Conservation (phyloP, 1,139 yeast genomes). For the Nadsonia starkeyi-henricii region DNA sequence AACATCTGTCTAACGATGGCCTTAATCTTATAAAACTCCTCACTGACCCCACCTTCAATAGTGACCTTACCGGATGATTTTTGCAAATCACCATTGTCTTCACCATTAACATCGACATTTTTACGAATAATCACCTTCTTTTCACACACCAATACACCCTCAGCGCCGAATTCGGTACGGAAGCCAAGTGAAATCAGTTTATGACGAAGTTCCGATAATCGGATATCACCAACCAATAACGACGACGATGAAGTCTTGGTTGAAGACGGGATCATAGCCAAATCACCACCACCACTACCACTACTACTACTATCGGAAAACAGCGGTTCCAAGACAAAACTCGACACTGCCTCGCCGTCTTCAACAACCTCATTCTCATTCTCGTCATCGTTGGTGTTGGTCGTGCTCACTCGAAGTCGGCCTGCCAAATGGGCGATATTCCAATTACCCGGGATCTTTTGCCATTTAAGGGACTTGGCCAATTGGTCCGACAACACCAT, state of each 20-base stretch:
- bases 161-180: conserved; percentile 81
- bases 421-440: conserved; percentile 77
- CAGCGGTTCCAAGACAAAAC: background rate
- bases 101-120: conserved; percentile 56
- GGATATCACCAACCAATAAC: conserved; percentile 78
- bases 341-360: conserved; percentile 7
- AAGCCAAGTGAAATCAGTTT: conserved; percentile 44
- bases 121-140: conserved; percentile 64
- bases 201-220: conserved; percentile 67
- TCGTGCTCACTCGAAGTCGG: conserved; percentile 37
- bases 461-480: conserved; percentile 64
- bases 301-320: conserved; percentile 9
- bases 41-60: conserved; percentile 71
- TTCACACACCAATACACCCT: conserved; percentile 82
- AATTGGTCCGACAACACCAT: conserved; percentile 57
- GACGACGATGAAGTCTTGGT: conserved; percentile 18
- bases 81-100: background rate
- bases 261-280: conserved; percentile 20
- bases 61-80: conserved; percentile 24
- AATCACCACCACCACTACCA: conserved; percentile 4
- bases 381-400: conserved; percentile 13
- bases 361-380: conserved; percentile 2
- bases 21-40: conserved; percentile 68
- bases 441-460: conserved; percentile 64
- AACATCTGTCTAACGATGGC: conserved; percentile 62